phyloP scores from a whole-genome alignment of 1,284 basidiomycete species.

The Moesziomyces sp. region DNA sequence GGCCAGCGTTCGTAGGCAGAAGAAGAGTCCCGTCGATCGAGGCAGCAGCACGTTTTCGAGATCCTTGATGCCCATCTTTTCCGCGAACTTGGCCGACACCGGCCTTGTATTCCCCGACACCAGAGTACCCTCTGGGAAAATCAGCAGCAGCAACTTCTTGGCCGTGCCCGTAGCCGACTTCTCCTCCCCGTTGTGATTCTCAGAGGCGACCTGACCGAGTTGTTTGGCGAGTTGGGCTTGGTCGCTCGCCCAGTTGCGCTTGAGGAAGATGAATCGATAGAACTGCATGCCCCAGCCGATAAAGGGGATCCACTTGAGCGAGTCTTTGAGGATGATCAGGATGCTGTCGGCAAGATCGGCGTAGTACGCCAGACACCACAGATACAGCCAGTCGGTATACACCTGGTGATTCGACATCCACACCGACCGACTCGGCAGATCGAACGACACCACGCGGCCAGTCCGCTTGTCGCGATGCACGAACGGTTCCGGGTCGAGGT shows the following conservation, averaged over 20 bases:
- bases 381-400: constrained; percentile 64
- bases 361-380: constrained; percentile 62
- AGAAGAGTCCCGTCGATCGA: constrained; percentile 87
- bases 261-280: constrained; percentile 61
- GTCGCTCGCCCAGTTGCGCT: constrained; percentile 54
- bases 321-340: constrained; percentile 57
- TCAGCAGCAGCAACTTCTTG: constrained; percentile 55
- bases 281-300: constrained; percentile 64
- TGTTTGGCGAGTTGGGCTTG: constrained; percentile 46
- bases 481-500: constrained; percentile 50
- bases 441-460: constrained; percentile 36
- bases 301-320: constrained; percentile 58
- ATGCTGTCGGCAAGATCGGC: constrained; percentile 51
- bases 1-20: constrained; percentile 82
- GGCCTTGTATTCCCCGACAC: constrained; percentile 56
- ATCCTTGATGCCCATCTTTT: constrained; percentile 73
- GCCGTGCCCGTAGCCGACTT: constrained; percentile 11
- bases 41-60: constrained; percentile 84
- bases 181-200: constrained; percentile 7
- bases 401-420: constrained; percentile 62
- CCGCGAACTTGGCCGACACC: constrained; percentile 54
- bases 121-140: constrained; percentile 63
- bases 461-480: constrained; percentile 36
- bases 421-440: constrained; percentile 43
- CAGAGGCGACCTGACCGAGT: constrained; percentile 33